Evolutionary conservation across 2,329 filamentous ascomycete species (phyloP), one percentile per base, ranked within the genome.

Genomic region (Verticillium tricorpus): DNA sequence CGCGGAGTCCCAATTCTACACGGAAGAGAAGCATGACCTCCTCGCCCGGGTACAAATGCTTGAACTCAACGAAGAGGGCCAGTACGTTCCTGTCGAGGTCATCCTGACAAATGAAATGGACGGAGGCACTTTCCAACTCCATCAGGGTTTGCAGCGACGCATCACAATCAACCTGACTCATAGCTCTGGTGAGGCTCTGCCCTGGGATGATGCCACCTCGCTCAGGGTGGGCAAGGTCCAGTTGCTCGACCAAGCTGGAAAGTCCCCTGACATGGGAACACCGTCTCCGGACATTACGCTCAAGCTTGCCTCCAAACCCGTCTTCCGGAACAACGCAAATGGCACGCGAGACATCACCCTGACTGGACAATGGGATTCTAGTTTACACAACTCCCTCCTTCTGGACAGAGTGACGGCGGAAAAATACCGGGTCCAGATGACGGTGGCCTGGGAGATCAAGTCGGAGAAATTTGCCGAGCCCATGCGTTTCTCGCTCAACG

Each of bases 311-410:
- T 86, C 90, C 35, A 87, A 89, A 57, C 94, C 95, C 0, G 83
- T 88, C 61, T 89, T 97, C 66, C 90, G 89, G 65, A 88, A 91
- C 62, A 96, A 97, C 71, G 87, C 91, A 28, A 96, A 98, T 72
- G 95, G 95, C 40, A 97, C 93, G 0, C 89, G 89, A 39, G 93
- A 90, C 72, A 88, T 97, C 40, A 93, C 89, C 1, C 82, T 98
- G 54, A 84, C 90, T n/a, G 93, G 91, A 0, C 93, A 98, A 71
- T 99, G 95, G 95, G 95, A 99, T 72, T 97, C 94, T 0, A 96
- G 93, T 70, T 82, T 95, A 67, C 95, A 99, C 74, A 89, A 88
- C 65, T 97, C 95, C 6, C 80, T 96, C n/a, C 82, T 98, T 15
- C 85, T 99, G n/a, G 93, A 99, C 75, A 88, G 94, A 31, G 89